Evolutionary conservation across 148 eudicot species (phyloP).

Genomic region (Chenopodium quinoa): DNA sequence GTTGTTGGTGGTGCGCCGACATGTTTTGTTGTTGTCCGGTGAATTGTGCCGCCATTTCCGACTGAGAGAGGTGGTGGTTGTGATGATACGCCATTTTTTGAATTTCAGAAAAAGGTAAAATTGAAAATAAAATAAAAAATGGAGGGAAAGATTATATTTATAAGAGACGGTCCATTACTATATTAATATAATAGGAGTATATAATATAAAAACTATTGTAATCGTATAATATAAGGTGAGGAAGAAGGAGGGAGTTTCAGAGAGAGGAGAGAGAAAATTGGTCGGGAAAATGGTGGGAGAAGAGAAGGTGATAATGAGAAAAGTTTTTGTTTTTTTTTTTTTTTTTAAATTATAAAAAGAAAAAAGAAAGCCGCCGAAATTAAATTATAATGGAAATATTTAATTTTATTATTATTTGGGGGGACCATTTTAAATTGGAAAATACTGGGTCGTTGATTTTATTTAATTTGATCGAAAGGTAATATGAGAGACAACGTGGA

Average conservation of each 20-base stretch:
- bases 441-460: slow-evolving; percentile 33
- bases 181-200: background rate
- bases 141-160: background rate
- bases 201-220: background rate
- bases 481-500: slow-evolving; percentile 34
- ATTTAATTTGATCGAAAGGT: slow-evolving; percentile 32
- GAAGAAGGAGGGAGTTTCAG: background rate
- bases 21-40: background rate
- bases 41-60: slow-evolving; percentile 27
- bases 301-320: background rate
- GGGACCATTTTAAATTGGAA: slow-evolving; percentile 26
- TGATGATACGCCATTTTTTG: slow-evolving; percentile 26
- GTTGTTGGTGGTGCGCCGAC: background rate
- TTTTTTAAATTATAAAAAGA: too few species aligned
- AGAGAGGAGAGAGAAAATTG: slow-evolving; percentile 4
- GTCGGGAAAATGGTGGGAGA: slow-evolving; percentile 27
- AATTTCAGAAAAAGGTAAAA: too few species aligned
- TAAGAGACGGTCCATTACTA: slow-evolving; percentile 2
- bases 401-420: background rate
- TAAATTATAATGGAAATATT: slow-evolving; percentile 4
- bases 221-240: background rate
- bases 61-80: slow-evolving; percentile 21
- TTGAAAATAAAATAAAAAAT: background rate
- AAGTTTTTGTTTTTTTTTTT: background rate
- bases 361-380: slow-evolving; percentile 32